Base-by-base conservation (phyloP, 345 rosid species). In the Punica granatum region DNA sequence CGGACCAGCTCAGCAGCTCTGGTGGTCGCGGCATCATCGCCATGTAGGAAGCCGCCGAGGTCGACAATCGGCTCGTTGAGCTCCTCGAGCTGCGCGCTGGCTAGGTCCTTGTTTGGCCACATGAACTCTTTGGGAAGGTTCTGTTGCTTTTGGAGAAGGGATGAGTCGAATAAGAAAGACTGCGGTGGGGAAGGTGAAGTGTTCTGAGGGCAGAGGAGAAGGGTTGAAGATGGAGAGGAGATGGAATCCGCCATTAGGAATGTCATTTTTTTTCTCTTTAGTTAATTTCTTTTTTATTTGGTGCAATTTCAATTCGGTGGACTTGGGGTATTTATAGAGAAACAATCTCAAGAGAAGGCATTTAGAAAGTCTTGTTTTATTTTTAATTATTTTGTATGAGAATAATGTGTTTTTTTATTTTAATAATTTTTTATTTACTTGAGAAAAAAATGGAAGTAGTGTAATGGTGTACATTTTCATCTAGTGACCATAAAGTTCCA, bases 1-100 rank as follows among this genome's bases (percentile, higher is more conserved):
- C 83, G 60, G 15, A 85, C 61, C 3, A 83, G 81, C 71, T 67
- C 73, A 6, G 69, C 75, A 6, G 86, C 89, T 6, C 36, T 72
- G 2, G 74, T 63, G 0, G 79, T 80, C 0, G 72, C 83, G 3
- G 4, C 44, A 10, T 72, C 73, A 9, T 83, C 84, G 0, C 89
- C 87, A 4, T 63, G 71, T 0, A 79, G 26, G 73, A 81, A 79
- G 7, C 84, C 86, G 3, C 58, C 46, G 37, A 87, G 53, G 80
- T 87, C 89, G 41, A 87, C 65, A 21, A 83, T 18, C 0, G 92
- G 89, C 72, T 79, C 88, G 9, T 75, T 71, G 0, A 87, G 84
- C 65, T 79, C 87, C 4, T 69, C 73, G 3, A 35, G 32, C 7
- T 71, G 68, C 26, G 65, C 31, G 18, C 28, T 33, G 7, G 32